Evolutionary conservation across 306 rosid genomes (phyloP).

Genomic region (Inga oerstediana): DNA sequence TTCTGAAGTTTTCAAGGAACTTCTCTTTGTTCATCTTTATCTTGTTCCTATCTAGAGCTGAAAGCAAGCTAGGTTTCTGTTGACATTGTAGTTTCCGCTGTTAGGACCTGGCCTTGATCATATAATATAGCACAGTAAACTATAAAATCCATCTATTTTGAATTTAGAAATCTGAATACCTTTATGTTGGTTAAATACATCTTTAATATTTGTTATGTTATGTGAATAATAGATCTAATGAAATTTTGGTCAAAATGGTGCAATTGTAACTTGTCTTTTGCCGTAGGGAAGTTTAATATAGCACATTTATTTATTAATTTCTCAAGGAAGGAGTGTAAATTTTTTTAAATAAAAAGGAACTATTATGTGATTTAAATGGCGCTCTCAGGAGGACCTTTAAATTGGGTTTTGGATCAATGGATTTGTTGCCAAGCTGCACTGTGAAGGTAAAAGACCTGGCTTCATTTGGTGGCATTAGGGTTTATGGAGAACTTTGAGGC

Average conservation of each 20-base stretch:
- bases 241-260: neutral
- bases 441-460: neutral
- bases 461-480: neutral
- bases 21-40: neutral
- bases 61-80: neutral
- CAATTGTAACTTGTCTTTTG: neutral
- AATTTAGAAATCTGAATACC: neutral
- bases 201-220: neutral
- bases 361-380: neutral
- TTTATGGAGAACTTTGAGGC: neutral
- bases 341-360: neutral
- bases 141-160: neutral
- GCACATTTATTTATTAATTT: neutral
- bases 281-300: neutral
- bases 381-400: neutral
- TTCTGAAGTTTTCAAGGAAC: neutral
- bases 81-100: neutral
- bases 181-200: neutral
- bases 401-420: neutral
- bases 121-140: neutral
- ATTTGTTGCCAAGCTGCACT: neutral
- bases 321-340: neutral
- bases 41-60: neutral
- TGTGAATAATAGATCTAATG: neutral
- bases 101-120: conserved; percentile 11